Evolutionary conservation across 2,329 filamentous ascomycete genomes (phyloP).

Genomic region (Basipetospora chlamydospora): DNA sequence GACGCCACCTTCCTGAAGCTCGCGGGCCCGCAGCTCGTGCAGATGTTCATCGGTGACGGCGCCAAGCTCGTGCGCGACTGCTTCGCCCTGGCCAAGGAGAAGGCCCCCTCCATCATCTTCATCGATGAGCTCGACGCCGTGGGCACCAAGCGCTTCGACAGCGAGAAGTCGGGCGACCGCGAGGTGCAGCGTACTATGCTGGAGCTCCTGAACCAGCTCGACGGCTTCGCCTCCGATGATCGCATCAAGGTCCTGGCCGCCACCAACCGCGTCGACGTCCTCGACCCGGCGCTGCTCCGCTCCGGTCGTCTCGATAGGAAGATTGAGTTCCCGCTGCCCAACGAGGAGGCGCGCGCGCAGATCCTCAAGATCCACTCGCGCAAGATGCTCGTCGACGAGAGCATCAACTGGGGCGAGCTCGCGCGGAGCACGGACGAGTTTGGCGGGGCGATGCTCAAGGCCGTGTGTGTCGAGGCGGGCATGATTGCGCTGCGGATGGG

Average conservation of each 20-base stretch:
- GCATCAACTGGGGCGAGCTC: constrained; percentile 90
- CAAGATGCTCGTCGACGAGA: constrained; percentile 93
- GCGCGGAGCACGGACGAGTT: constrained; percentile 97
- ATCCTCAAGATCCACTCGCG: constrained; percentile 95
- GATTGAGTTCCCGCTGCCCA: constrained; percentile 95
- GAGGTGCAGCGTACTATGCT: constrained; percentile 99
- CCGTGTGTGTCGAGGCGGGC: constrained; percentile 94
- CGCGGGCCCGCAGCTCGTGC: constrained; percentile 89
- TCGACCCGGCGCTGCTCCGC: constrained; percentile 81
- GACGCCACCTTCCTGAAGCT: constrained; percentile 98
- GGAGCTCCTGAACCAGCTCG: constrained; percentile 94
- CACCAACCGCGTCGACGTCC: constrained; percentile 86
- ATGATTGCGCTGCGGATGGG: constrained; percentile 96
- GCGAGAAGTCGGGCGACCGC: constrained; percentile 91
- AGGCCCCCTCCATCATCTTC: constrained; percentile 98
- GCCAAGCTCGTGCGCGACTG: constrained; percentile 95
- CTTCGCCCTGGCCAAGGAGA: constrained; percentile 95
- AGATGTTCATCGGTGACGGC: constrained; percentile 99
- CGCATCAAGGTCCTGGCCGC: constrained; percentile 92
- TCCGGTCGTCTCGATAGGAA: constrained; percentile 90
- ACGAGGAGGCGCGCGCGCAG: constrained; percentile 92
- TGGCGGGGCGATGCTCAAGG: constrained; percentile 93
- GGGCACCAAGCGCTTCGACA: constrained; percentile 98
- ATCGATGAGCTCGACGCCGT: constrained; percentile 97
- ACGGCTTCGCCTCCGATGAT: constrained; percentile 94